Evolutionary conservation across 2,329 filamentous ascomycete genomes (phyloP).

Genomic region (Cladophialophora carrionii): DNA sequence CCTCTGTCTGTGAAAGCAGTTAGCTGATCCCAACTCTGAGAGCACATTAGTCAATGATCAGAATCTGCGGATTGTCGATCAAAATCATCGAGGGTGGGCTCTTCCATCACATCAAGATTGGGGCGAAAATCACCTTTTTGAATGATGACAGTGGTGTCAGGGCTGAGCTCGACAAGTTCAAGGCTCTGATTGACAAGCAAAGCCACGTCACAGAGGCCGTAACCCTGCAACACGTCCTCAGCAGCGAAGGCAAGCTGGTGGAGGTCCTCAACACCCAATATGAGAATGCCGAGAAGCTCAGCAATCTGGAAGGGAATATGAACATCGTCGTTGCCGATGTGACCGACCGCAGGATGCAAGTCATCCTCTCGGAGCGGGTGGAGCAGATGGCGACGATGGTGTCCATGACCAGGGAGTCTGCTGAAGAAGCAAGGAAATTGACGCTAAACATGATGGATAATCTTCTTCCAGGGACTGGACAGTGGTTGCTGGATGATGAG

Average conservation of each 20-base stretch:
- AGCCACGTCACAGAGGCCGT: conserved; percentile 40
- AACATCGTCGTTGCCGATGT: conserved; percentile 4
- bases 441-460: background rate
- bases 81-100: background rate
- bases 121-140: conserved; percentile 39
- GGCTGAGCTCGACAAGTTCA: conserved; percentile 37
- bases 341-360: conserved; percentile 7
- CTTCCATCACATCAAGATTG: conserved; percentile 2
- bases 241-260: conserved; percentile 5
- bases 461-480: background rate
- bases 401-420: conserved; percentile 3
- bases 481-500: background rate
- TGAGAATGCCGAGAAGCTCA: conserved; percentile 11
- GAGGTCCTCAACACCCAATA: conserved; percentile 8
- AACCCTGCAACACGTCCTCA: conserved; percentile 21
- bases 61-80: background rate
- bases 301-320: conserved; percentile 3
- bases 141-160: conserved; percentile 41
- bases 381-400: conserved; percentile 6
- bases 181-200: conserved; percentile 39
- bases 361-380: conserved; percentile 7
- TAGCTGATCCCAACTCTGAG: background rate
- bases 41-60: background rate
- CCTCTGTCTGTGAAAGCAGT: background rate
- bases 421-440: conserved; percentile 4